phyloP scores from a whole-genome alignment of 192 early-diverging fungal genomes.

The Backusella macrospora region DNA sequence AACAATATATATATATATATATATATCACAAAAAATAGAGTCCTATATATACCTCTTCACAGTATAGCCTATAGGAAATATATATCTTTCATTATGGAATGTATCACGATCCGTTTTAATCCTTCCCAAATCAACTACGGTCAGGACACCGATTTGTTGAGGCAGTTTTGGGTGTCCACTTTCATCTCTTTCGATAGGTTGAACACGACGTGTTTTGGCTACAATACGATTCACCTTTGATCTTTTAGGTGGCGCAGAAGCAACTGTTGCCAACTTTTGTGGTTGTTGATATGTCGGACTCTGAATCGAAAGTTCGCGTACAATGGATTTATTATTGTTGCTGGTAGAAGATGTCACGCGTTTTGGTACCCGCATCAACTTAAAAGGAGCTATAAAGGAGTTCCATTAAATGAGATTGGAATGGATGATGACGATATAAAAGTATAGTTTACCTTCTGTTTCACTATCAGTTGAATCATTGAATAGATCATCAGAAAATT shows the following conservation, averaged over 20 bases:
- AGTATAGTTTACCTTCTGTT: background rate
- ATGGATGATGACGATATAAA: background rate
- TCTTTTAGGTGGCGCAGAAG: conserved; percentile 32
- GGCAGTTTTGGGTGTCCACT: conserved; percentile 76
- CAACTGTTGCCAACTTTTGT: conserved; percentile 10
- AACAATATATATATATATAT: no score
- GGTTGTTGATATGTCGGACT: conserved; percentile 12
- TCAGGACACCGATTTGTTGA: conserved; percentile 77
- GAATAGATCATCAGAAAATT: background rate
- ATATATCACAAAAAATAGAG: no score
- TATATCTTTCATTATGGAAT: conserved; percentile 90
- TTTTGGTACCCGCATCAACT: conserved; percentile 10
- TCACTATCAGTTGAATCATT: conserved; percentile 5
- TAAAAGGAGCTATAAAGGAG: conserved; percentile 1
- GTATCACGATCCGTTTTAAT: conserved; percentile 74
- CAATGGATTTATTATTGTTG: no score
- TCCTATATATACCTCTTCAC: conserved; percentile 40
- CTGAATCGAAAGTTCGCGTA: conserved; percentile 5
- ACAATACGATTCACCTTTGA: conserved; percentile 28
- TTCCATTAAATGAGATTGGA: background rate
- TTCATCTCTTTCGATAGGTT: conserved; percentile 58
- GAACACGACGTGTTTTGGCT: conserved; percentile 38
- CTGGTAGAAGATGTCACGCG: conserved; percentile 8
- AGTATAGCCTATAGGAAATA: conserved; percentile 90
- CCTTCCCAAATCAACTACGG: conserved; percentile 69